Conservation (phyloP, 202 grass and related monocot genomes). For the Bolboschoenoplectus hybrid region DNA sequence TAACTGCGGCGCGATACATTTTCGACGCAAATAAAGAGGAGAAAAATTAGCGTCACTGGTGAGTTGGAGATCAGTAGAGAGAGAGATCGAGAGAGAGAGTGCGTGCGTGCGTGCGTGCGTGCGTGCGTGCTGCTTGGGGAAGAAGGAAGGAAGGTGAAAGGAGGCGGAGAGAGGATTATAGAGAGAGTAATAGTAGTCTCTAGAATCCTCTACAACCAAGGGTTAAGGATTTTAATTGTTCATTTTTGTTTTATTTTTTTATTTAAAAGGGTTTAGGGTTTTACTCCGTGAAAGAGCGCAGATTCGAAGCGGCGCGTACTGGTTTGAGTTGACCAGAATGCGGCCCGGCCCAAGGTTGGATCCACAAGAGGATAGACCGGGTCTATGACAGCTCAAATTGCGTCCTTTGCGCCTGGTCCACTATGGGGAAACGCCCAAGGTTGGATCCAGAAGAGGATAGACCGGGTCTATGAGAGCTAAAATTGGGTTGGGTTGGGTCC, state of each 20-base stretch:
- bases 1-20: constrained; percentile 75
- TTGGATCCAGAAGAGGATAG: not conserved
- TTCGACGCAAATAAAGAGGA: not conserved
- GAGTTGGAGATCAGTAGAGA: not conserved
- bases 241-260: not conserved
- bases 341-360: constrained; percentile 32
- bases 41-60: not conserved
- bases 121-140: constrained; percentile 32
- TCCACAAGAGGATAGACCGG: not conserved
- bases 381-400: not conserved
- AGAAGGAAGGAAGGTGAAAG: not conserved
- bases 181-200: constrained; percentile 50
- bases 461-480: too few relatives aligned
- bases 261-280: constrained; percentile 30
- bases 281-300: not conserved
- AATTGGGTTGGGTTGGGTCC: too few relatives aligned
- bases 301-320: not conserved
- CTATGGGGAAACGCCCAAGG: not conserved
- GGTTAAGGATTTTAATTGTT: constrained; percentile 69
- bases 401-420: not conserved
- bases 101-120: constrained; percentile 3
- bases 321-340: not conserved
- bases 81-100: constrained; percentile 16
- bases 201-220: constrained; percentile 63
- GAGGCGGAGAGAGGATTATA: not conserved